A percentile compares a stretch with the other conserved stretches of the same genome.
These are phyloP conservation scores for Tuber magnatum DNA, from an alignment of 495 filamentous ascomycete genomes.

Conservation along the genomic window DNA sequence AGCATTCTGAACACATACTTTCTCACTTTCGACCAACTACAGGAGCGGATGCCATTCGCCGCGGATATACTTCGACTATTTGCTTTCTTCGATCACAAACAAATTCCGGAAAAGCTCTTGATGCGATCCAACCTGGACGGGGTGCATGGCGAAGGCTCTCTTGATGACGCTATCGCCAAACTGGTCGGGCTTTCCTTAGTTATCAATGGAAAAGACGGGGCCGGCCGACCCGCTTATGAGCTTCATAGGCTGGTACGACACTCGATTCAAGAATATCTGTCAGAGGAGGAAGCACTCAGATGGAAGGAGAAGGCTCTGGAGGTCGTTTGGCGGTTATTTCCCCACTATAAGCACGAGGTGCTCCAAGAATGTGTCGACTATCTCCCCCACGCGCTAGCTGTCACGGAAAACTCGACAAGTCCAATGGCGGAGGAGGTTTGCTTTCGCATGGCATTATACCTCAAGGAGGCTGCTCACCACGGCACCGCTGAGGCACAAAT, in stretches of 20 bases:
- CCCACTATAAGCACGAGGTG: neutral
- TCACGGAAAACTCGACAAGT: neutral
- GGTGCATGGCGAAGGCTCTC: neutral
- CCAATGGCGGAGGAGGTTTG: neutral
- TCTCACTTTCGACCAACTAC: conserved; percentile 47
- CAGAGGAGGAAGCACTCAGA: neutral
- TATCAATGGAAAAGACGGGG: neutral
- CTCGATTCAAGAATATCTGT: conserved; percentile 5
- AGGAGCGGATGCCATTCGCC: conserved; percentile 30
- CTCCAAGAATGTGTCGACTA: conserved; percentile 11
- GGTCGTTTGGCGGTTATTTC: conserved; percentile 10
- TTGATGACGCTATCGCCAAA: neutral
- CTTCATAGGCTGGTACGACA: conserved; percentile 16
- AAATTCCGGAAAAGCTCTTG: conserved; percentile 35
- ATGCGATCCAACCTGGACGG: neutral
- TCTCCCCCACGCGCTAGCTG: conserved; percentile 12
- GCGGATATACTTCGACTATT: conserved; percentile 41
- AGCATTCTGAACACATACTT: conserved; percentile 46
- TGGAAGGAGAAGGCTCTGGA: conserved; percentile 8
- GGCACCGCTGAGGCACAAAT: neutral
- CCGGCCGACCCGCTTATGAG: conserved; percentile 3
- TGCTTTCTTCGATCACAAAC: conserved; percentile 39
- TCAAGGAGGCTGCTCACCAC: neutral
- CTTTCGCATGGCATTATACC: neutral
- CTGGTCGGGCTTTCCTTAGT: neutral